Evolutionary conservation across 306 rosid genomes (phyloP), one percentile per base, ranked within the genome.

Genomic region (Ormosia emarginata): DNA sequence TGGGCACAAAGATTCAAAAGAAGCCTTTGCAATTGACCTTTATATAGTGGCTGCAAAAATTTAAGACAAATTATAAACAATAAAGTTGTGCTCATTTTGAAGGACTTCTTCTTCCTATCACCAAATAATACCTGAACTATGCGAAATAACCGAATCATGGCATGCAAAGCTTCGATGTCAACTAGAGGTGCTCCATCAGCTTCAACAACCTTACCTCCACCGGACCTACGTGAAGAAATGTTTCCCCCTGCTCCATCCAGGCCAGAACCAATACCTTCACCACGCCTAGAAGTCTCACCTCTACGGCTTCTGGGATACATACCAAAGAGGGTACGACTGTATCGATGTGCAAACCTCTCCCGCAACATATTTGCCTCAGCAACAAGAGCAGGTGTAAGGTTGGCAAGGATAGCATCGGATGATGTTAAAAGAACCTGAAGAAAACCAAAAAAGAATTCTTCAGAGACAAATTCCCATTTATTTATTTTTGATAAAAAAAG

Each of bases 1-100:
- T 95, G 98, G 43, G 98, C 93, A 77, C 97, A 95, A 36, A 95
- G 87, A 81, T 95, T 93, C 87, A 95, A 82, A 75, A 95, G 94
- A 84, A 95, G 98, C 93, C 97, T 95, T 88, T 91, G 98, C 87
- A 95, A 85, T 82, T 93, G 98, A 77, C 98, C 98, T 86, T 93
- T 95, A 83, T 95, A 93, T 61, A 95, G 87, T 30, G 98, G 98
- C 98, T 95, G 93, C 86, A 88, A 88, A 81, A 79, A n/a, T 55
- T 59, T 32, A 34, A 37, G 64, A 74, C 39, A 55, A 79, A 84
- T 14, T 82, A 44, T 64, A 70, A 53, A 40, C 57, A 75, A 58
- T 59, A 34, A 62, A 65, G 68, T 29, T 50, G 18, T 17, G 47
- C 37, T 5, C 58, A 61, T 71, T 63, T 34, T n/a, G 71, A 76